Evolutionary conservation across 2,329 filamentous ascomycete genomes (phyloP), one percentile per base, ranked within the genome.

Genomic region (Aureobasidium sp.): DNA sequence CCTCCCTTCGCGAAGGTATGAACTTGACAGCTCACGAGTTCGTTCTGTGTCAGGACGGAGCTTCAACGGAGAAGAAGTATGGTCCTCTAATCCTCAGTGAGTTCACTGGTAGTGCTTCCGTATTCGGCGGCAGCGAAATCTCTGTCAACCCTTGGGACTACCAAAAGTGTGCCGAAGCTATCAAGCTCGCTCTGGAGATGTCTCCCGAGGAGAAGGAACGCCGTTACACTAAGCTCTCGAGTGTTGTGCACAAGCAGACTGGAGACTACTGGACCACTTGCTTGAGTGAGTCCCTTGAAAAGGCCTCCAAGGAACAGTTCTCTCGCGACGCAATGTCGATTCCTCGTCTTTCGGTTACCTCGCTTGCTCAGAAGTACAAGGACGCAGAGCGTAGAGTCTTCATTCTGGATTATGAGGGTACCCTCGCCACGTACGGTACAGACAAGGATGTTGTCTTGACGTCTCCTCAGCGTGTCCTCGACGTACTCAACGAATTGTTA

Each of bases 101-200:
- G 72, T 97, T 97, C 71, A 96, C 93, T 2, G 94, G 93, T 30
- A 96, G 91, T 63, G 87, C 92, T 1, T 90, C 89, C 0, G 82
- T 97, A 2, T 96, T 97, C 69, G 85, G 85, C 16, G 85, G 88
- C 49, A 85, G 90, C 63, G 88, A 94, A 66, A 81, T 97, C 15
- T 83, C 90, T 0, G 88, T 97, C 69, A 97, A 97, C 71, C 93
- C 93, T 0, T 97, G 93, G 93, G 90, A 97, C 72, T 96, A 96
- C 73, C 84, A 88, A 37, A 86, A 91, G 71, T 95, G 90, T 68
- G 90, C 91, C 55, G 86, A 94, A 36, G 90, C 91, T 10, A 93
- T 97, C 75, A 87, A 89, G 72, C 80, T 83, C 59, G 91, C 92
- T 0, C 78, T 97, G 21, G 89, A 93, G 66, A 95, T 97, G 87